phyloP scores from a whole-genome alignment of 2,329 filamentous ascomycete genomes.

The Aspergillus persii region DNA sequence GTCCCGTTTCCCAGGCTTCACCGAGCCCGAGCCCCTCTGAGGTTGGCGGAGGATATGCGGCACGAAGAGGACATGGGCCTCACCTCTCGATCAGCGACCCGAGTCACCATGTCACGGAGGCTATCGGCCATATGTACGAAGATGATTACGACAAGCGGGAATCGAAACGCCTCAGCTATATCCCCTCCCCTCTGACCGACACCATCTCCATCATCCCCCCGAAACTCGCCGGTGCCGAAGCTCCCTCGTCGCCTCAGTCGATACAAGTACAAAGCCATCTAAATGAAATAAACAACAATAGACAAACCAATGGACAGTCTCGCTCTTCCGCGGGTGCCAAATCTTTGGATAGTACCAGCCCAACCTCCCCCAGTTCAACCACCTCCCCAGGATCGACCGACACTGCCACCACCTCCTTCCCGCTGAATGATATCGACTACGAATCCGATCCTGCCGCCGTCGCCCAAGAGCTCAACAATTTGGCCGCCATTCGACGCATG shows the following conservation, averaged over 20 bases:
- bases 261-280: constrained; percentile 33
- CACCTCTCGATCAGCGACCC: constrained; percentile 78
- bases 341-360: constrained; percentile 47
- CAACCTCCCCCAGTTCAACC: constrained; percentile 56
- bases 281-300: constrained; percentile 28
- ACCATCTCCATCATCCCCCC: constrained; percentile 41
- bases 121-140: constrained; percentile 87
- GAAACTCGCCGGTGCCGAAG: constrained; percentile 26
- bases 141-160: constrained; percentile 64
- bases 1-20: constrained; percentile 36
- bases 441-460: constrained; percentile 87
- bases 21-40: constrained; percentile 38
- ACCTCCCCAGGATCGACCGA: constrained; percentile 57
- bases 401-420: constrained; percentile 61
- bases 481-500: constrained; percentile 86
- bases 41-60: constrained; percentile 48
- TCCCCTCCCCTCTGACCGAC: constrained; percentile 52
- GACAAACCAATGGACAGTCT: constrained; percentile 33
- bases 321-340: constrained; percentile 24
- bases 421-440: constrained; percentile 81
- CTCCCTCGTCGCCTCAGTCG: constrained; percentile 26
- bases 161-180: constrained; percentile 72
- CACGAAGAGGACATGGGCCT: constrained; percentile 57
- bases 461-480: constrained; percentile 85
- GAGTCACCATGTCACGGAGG: constrained; percentile 90